Base-by-base conservation (phyloP, 495 filamentous ascomycete species). In the Hypoxylon fragiforme region DNA sequence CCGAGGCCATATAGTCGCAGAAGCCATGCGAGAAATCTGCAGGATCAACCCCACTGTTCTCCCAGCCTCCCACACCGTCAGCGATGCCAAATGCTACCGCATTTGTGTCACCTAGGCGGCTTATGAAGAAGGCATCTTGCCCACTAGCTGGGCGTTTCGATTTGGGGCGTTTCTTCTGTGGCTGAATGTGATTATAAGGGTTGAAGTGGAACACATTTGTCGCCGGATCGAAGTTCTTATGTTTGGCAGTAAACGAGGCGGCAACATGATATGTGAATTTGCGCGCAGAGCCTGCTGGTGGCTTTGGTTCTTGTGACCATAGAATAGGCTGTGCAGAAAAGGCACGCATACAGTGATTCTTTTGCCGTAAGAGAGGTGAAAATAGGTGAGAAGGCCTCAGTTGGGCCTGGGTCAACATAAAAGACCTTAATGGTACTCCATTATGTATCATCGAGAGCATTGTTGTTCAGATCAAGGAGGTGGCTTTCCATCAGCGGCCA, bases 101-200 rank as follows among this genome's bases (percentile, higher is more conserved):
- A 11, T 71, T 81, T 42, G 72, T 78, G 36, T 86, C 83, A 31
- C 73, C 75, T 21, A 96, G 73, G 8, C 80, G 82, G 60, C 86
- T 88, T 30, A 94, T 84, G 72, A 99, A 97, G 70, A 97, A 97
- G 24, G 95, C 89, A 81, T 99, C 94, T 67, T 97, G 91, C 8
- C 94, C 94, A 41, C 87, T 90, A 39, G 85, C 85, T 8, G 86
- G 85, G n/a, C 89, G 78, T 44, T 73, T 74, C 45, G 73, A 73
- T 68, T 77, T 84, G 52, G 70, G 72, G 41, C 67, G 70, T 55
- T 68, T 74, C 51, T 63, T 80, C 50, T 73, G 81, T 54, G 67
- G 81, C 57, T 64, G 79, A 54, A 79, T 83, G 52, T 67, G 75
- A 60, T 79, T 75, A 50, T 80, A 79, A 22, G 86, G 84, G 62